These are phyloP conservation scores for Agrocybe pediades DNA, from an alignment of 768 basidiomycete genomes.

Conservation along the genomic window DNA sequence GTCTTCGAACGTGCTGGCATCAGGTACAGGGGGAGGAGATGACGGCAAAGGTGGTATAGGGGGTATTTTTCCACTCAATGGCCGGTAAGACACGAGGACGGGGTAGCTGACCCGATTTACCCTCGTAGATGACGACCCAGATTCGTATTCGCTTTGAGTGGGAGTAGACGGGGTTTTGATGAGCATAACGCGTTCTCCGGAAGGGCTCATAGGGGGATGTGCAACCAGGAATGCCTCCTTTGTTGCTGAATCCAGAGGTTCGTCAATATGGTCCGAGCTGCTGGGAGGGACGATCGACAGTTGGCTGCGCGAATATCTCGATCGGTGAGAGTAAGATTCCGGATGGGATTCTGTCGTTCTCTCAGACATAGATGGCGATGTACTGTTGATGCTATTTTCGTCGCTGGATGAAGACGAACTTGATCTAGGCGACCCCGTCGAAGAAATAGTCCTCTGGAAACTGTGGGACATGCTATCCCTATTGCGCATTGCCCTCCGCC, in stretches of 20 bases:
- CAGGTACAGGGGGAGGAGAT: constrained; percentile 11
- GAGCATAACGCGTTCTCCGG: background rate
- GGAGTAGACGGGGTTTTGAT: background rate
- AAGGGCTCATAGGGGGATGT: background rate
- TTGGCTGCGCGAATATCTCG: background rate
- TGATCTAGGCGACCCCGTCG: background rate
- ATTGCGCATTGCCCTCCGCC: background rate
- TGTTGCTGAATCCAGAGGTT: background rate
- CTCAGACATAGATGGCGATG: background rate
- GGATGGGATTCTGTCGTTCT: background rate
- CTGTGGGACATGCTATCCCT: background rate
- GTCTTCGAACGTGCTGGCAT: background rate
- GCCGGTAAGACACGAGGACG: constrained; percentile 1
- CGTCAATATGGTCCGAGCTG: background rate
- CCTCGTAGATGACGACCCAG: background rate
- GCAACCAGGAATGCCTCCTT: background rate
- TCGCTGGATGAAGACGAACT: background rate
- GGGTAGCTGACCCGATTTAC: background rate
- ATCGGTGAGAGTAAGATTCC: background rate
- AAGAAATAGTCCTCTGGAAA: background rate
- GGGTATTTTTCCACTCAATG: background rate
- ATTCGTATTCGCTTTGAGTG: background rate
- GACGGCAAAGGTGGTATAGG: constrained; percentile 13
- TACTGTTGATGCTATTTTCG: background rate
- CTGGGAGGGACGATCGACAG: background rate